Evolutionary conservation across 2,329 filamentous ascomycete genomes (phyloP).

Genomic region (Leptodontidium sp.): DNA sequence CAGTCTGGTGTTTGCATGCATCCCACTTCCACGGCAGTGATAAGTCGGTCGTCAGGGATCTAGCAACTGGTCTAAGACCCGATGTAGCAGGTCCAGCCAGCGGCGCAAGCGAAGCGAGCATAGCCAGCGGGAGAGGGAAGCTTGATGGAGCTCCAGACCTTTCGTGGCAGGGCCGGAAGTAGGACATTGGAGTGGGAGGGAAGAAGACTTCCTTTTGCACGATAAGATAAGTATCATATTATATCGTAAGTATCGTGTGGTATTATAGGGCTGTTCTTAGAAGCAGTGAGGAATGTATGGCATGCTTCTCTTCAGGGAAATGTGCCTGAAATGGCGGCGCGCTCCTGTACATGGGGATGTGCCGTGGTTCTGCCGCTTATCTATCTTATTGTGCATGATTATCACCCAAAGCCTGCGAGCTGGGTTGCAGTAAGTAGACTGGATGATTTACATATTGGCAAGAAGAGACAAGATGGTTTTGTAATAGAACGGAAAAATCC

Average conservation of each 20-base stretch:
- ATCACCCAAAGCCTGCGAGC: not conserved
- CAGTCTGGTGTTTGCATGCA: not conserved
- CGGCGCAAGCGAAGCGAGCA: constrained; percentile 4
- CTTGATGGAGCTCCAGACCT: not conserved
- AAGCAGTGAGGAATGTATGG: not conserved
- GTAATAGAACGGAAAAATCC: no score
- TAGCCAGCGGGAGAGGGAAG: not conserved
- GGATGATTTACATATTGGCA: no score
- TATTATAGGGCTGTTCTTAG: not conserved
- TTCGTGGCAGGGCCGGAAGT: not conserved
- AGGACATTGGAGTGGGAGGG: not conserved
- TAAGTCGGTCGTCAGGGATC: constrained; percentile 8
- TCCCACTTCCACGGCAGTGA: constrained; percentile 24
- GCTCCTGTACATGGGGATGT: not conserved
- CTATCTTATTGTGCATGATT: not conserved
- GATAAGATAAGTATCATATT: not conserved
- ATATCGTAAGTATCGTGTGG: no score
- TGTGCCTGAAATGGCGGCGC: constrained; percentile 3
- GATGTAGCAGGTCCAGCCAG: constrained; percentile 19
- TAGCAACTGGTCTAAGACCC: constrained; percentile 16
- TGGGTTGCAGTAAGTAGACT: not conserved
- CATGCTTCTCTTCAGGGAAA: not conserved
- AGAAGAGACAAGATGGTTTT: no score
- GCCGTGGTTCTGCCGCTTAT: constrained; percentile 9
- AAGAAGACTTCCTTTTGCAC: not conserved